A percentile compares a stretch with the other conserved stretches of the same genome.
phyloP scores from a whole-genome alignment of 1,284 basidiomycete species.

The Sporisorium graminicola region DNA sequence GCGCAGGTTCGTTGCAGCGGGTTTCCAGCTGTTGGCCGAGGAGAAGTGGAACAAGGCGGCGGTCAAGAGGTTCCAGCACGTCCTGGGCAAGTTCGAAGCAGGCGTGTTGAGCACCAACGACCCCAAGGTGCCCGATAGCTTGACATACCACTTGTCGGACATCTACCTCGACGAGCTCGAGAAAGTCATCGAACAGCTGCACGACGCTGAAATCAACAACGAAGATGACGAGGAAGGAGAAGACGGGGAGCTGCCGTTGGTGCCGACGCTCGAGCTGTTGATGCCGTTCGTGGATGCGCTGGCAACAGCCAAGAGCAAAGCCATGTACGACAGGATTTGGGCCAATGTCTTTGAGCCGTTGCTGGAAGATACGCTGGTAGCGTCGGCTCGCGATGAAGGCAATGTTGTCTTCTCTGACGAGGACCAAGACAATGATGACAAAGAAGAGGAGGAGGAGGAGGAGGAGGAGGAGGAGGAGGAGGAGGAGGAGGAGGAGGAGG shows the following conservation, averaged over 20 bases:
- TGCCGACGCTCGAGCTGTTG: slow-evolving; percentile 76
- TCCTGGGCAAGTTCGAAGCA: slow-evolving; percentile 25
- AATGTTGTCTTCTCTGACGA: slow-evolving; percentile 16
- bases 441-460: slow-evolving; percentile 33
- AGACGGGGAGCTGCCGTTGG: slow-evolving; percentile 30
- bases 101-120: slow-evolving; percentile 71
- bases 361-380: slow-evolving; percentile 50
- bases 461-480: slow-evolving; percentile 40
- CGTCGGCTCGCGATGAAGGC: slow-evolving; percentile 16
- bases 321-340: slow-evolving; percentile 79
- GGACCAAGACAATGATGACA: slow-evolving; percentile 26
- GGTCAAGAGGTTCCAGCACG: slow-evolving; percentile 20
- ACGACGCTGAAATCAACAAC: background rate
- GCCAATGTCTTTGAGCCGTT: slow-evolving; percentile 78
- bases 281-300: slow-evolving; percentile 79
- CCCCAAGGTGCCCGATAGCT: slow-evolving; percentile 79
- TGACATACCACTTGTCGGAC: slow-evolving; percentile 82
- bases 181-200: slow-evolving; percentile 73
- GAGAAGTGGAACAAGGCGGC: slow-evolving; percentile 77
- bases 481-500: slow-evolving; percentile 35
- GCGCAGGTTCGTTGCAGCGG: slow-evolving; percentile 85
- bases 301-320: slow-evolving; percentile 76
- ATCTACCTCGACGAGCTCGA: slow-evolving; percentile 92
- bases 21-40: slow-evolving; percentile 82
- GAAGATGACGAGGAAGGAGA: slow-evolving; percentile 12